Base-by-base conservation (phyloP, 2,329 filamentous ascomycete species). In the Ceratocystis variospora region DNA sequence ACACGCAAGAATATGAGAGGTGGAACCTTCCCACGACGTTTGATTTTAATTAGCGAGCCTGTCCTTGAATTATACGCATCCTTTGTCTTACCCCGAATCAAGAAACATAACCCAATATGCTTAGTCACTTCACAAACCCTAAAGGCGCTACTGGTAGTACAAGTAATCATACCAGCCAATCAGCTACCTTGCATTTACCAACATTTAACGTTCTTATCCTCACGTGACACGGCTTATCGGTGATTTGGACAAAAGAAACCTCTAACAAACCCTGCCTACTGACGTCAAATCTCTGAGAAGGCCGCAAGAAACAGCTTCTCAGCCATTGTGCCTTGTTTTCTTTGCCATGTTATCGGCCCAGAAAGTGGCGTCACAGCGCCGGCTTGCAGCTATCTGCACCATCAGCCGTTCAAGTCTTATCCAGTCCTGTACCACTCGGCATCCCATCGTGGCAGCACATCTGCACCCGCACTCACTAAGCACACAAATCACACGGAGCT, bases 181-280 rank as follows among this genome's bases (percentile, higher is more conserved):
- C 22, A 45, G 31, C 37, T 31, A 12, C 8, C 4, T 12, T n/a
- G 45, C 28, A 25, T 64, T 67, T 48, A 22, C 33, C 37, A 44
- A 22, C 28, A 66, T 41, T 55, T 19, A 50, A 50, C 55, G 44
- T 53, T 61, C 61, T 61, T 67, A 67, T 67, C 66, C 22, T 19
- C 62, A 67, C 62, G 66, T 67, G 66, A 67, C 55, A 28, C n/a
- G 8, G 1, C 12, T 37, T 64, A 61, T 61, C 66, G 10, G 53
- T 12, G 33, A 57, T 57, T 61, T 61, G 22, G 33, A 46, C 61
- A 25, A 50, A 45, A 62, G 41, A 66, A 63, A 66, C 25, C 55
- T 66, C 65, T 63, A 59, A 12, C 31, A 61, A n/a, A 22, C 17
- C 5, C 41, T 25, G 41, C 28, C n/a, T 41, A 15, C 19, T 17